A percentile compares a stretch with the other conserved stretches of the same genome.
These are phyloP conservation scores for Aureobasidium sp. DNA, from an alignment of 2,329 filamentous ascomycete genomes.

Conservation along the genomic window DNA sequence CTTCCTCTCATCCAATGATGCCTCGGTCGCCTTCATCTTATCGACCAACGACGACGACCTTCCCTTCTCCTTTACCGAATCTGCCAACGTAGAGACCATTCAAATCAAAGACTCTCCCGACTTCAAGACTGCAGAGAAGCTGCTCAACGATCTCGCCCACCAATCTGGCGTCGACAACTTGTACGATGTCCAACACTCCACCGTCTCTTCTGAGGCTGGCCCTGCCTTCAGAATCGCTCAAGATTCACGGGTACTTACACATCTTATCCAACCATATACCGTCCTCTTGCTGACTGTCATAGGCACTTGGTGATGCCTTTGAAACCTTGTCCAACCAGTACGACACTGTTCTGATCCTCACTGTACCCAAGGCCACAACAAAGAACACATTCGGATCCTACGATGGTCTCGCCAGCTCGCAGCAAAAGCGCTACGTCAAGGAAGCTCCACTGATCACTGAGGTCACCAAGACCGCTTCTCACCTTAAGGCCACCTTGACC, in stretches of 20 bases:
- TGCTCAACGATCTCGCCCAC: constrained; percentile 23
- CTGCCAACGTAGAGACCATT: background rate
- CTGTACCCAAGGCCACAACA: constrained; percentile 14
- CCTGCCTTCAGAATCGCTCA: constrained; percentile 2
- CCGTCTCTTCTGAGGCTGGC: constrained; percentile 3
- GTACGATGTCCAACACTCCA: background rate
- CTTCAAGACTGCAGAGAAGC: constrained; percentile 17
- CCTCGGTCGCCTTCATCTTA: constrained; percentile 20
- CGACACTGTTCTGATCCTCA: constrained; percentile 18
- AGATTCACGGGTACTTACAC: background rate
- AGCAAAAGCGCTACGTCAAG: constrained; percentile 19
- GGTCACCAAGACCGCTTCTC: constrained; percentile 8
- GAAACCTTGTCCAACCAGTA: background rate
- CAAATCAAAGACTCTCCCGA: constrained; percentile 14
- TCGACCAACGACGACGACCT: background rate
- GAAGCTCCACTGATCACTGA: constrained; percentile 17
- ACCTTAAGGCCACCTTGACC: constrained; percentile 8
- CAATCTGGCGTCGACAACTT: constrained; percentile 18
- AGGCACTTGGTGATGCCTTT: background rate
- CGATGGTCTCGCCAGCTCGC: constrained; percentile 19
- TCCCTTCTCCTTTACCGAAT: background rate
- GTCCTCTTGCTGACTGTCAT: background rate
- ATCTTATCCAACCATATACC: background rate
- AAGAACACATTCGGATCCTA: constrained; percentile 25
- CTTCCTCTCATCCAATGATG: constrained; percentile 27